These are phyloP conservation scores for Spiraea crenata DNA, from an alignment of 331 rosid species.

Conservation along the genomic window DNA sequence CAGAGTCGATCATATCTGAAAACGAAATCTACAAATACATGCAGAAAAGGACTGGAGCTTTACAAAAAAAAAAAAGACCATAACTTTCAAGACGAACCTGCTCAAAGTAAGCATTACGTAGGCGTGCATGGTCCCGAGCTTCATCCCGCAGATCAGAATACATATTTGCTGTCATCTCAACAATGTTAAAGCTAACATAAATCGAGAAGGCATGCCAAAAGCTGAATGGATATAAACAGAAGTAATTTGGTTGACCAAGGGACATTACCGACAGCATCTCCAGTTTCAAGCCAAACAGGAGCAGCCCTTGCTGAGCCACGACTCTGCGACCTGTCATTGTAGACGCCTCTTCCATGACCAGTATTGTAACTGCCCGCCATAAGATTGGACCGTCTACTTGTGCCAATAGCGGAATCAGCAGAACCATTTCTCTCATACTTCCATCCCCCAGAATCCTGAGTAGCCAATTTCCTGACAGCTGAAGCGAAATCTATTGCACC, in stretches of 20 bases:
- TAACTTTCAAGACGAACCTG: constrained; percentile 59
- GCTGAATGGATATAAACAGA: constrained; percentile 40
- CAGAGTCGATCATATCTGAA: neutral
- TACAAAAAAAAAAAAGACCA: constrained; percentile 13
- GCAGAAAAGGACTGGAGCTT: neutral
- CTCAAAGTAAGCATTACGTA: constrained; percentile 90
- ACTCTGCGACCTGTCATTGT: constrained; percentile 62
- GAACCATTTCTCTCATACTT: constrained; percentile 75
- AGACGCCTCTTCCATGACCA: constrained; percentile 63
- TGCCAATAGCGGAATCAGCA: constrained; percentile 68
- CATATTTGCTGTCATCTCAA: constrained; percentile 81
- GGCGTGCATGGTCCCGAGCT: constrained; percentile 96
- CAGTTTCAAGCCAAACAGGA: constrained; percentile 97
- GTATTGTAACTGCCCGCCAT: constrained; percentile 54
- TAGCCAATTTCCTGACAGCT: constrained; percentile 88
- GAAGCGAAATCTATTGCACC: constrained; percentile 85
- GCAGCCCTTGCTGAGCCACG: constrained; percentile 73
- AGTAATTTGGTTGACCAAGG: constrained; percentile 29
- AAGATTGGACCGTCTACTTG: constrained; percentile 72
- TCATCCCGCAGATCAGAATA: constrained; percentile 93
- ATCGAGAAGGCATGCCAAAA: constrained; percentile 31
- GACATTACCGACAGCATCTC: constrained; percentile 93
- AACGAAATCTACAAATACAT: neutral
- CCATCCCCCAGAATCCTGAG: constrained; percentile 92
- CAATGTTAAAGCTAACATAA: constrained; percentile 43